phyloP scores from a whole-genome alignment of 2,329 filamentous ascomycete genomes.

The Ilyonectria sp. region DNA sequence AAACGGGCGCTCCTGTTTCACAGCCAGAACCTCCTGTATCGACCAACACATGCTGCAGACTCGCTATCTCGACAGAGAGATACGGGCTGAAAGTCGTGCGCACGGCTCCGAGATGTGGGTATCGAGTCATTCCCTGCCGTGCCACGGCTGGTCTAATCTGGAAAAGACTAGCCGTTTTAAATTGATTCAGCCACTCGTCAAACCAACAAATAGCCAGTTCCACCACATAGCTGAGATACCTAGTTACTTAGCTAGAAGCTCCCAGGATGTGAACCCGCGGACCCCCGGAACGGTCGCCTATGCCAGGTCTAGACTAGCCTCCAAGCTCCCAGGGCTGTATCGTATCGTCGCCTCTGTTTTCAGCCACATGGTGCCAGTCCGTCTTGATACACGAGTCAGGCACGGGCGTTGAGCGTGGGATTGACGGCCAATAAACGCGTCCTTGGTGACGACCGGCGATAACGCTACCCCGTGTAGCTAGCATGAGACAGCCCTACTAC shows the following conservation, averaged over 20 bases:
- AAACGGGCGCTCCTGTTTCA: no score
- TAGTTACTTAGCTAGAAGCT: background rate
- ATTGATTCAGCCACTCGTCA: background rate
- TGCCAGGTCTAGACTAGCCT: background rate
- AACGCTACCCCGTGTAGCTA: background rate
- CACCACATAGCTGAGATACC: background rate
- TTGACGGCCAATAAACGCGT: background rate
- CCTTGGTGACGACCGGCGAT: background rate
- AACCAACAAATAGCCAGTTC: background rate
- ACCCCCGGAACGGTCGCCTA: background rate
- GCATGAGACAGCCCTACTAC: background rate
- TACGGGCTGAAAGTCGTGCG: background rate
- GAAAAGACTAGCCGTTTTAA: background rate
- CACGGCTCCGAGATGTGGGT: background rate
- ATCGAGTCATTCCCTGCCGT: background rate
- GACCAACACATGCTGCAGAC: no score
- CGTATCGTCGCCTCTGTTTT: background rate
- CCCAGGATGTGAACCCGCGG: background rate
- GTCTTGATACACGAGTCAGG: background rate
- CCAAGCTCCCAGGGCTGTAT: background rate
- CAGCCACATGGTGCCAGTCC: background rate
- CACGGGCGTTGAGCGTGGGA: background rate
- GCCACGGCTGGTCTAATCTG: background rate
- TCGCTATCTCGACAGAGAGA: no score
- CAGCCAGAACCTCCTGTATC: no score